Base-by-base conservation (phyloP, 768 basidiomycete genomes). In the Russula olivacea region DNA sequence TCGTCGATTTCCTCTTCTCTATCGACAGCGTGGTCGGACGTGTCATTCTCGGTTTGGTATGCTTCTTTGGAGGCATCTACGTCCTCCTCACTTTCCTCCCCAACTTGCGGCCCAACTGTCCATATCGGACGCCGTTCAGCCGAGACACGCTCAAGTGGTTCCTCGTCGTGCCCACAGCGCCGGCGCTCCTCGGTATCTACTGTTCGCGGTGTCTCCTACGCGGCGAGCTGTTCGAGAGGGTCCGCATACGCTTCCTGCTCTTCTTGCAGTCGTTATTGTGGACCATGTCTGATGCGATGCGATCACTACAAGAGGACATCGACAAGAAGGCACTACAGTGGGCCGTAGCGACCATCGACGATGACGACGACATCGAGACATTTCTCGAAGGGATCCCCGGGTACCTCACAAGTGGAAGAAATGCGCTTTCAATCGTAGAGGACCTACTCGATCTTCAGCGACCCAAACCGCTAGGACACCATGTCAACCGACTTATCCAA, bases 1-100 rank as follows among this genome's bases (percentile, higher is more conserved):
- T 63, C 17, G 32, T 52, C 14, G 58, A 63, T 14, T 63, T 61
- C 28, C 59, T 63, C 17, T 63, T 63, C 50, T 48, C 62, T 34
- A 30, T 61, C 58, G 36, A 54, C 10, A 21, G 1, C 6, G 34
- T 12, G 3, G 62, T 61, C 21, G 62, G 25, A 0, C 21, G 28
- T 10, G 17, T n/a, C 23, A 34, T 63, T 17, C 12, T 54, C 9
- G 51, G 19, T 8, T 41, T 30, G 43, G 8, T 63, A 19, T n/a
- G 41, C 4, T 47, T 43, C 30, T 51, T 43, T 21, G 61, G 48
- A 23, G 34, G 19, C 19, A 28, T n/a, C 32, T 59, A 58, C 15
- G 3, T 59, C 11, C 32, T 63, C 41, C 61, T 63, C 40, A 59
- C 61, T 2, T 47, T 63, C 14, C 28, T 49, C n/a, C 51, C 58